Evolutionary conservation across 2,329 filamentous ascomycete species (phyloP).

Genomic region (Ciborinia camelliae): DNA sequence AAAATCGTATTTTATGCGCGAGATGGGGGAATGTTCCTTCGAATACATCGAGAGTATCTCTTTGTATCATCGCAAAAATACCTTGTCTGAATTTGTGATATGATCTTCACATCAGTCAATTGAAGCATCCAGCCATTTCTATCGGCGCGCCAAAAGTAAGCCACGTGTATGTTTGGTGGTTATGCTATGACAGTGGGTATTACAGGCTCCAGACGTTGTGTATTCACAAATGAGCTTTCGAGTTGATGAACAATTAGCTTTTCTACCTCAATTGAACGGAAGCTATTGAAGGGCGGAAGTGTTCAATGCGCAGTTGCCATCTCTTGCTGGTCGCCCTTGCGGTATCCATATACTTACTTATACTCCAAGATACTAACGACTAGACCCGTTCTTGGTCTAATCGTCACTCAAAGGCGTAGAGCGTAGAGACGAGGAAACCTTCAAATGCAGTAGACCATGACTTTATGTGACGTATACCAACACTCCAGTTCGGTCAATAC

Average conservation of each 20-base stretch:
- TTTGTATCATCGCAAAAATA: not conserved
- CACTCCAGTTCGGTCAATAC: not conserved
- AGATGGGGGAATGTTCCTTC: too few relatives aligned
- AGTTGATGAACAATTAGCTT: not conserved
- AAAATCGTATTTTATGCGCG: not conserved
- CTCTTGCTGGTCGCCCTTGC: not conserved
- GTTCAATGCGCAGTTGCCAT: not conserved
- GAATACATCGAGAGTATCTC: not conserved
- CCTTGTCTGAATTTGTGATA: not conserved
- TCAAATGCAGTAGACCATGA: not conserved
- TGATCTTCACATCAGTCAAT: not conserved
- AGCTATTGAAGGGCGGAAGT: too few relatives aligned
- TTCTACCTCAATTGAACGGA: not conserved
- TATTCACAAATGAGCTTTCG: not conserved
- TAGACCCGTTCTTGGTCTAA: too few relatives aligned
- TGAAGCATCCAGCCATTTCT: not conserved
- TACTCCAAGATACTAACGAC: not conserved
- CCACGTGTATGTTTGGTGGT: not conserved
- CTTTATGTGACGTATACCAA: not conserved
- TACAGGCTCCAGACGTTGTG: not conserved
- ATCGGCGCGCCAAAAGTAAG: not conserved
- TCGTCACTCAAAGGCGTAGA: too few relatives aligned
- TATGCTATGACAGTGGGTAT: not conserved
- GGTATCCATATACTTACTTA: not conserved
- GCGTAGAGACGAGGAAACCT: too few relatives aligned